Evolutionary conservation across 2,329 filamentous ascomycete genomes (phyloP).

Genomic region (Pleomassaria siparia): DNA sequence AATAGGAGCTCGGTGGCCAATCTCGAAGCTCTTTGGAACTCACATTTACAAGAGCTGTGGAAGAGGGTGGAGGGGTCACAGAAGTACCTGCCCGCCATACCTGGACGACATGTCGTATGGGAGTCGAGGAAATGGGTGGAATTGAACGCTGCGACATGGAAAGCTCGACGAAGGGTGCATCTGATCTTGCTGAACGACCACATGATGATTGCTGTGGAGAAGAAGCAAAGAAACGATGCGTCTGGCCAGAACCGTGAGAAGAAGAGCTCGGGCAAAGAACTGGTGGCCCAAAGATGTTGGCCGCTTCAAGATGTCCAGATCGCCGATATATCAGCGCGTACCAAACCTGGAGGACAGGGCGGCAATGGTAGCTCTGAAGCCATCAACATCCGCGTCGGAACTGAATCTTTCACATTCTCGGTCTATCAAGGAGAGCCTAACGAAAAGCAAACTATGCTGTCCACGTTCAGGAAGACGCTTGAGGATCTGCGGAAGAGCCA

Average conservation of each 20-base stretch:
- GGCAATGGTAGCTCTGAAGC: slow-evolving; percentile 75
- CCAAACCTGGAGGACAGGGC: slow-evolving; percentile 33
- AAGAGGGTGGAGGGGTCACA: slow-evolving; percentile 98
- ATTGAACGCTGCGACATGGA: slow-evolving; percentile 96
- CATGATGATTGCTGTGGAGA: slow-evolving; percentile 88
- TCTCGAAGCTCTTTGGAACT: slow-evolving; percentile 67
- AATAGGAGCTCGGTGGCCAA: slow-evolving; percentile 89
- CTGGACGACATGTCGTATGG: slow-evolving; percentile 90
- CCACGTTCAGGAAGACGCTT: slow-evolving; percentile 88
- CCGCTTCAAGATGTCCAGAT: slow-evolving; percentile 89
- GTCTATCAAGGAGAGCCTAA: slow-evolving; percentile 78
- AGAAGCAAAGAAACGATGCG: slow-evolving; percentile 81
- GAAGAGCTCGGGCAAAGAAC: slow-evolving; percentile 56
- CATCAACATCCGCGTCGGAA: slow-evolving; percentile 85
- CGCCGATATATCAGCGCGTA: slow-evolving; percentile 72
- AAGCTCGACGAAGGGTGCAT: slow-evolving; percentile 83
- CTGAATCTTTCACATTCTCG: slow-evolving; percentile 92
- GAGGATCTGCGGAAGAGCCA: slow-evolving; percentile 86
- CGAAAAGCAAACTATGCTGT: slow-evolving; percentile 78
- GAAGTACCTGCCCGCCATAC: slow-evolving; percentile 88
- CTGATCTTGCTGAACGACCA: slow-evolving; percentile 95
- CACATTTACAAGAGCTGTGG: slow-evolving; percentile 78
- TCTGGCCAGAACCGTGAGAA: slow-evolving; percentile 48
- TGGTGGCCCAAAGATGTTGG: slow-evolving; percentile 94
- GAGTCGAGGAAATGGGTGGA: slow-evolving; percentile 95